Evolutionary conservation across 257 asterid genomes (phyloP), one percentile per base, ranked within the genome.

Genomic region (Phtheirospermum japonicum): DNA sequence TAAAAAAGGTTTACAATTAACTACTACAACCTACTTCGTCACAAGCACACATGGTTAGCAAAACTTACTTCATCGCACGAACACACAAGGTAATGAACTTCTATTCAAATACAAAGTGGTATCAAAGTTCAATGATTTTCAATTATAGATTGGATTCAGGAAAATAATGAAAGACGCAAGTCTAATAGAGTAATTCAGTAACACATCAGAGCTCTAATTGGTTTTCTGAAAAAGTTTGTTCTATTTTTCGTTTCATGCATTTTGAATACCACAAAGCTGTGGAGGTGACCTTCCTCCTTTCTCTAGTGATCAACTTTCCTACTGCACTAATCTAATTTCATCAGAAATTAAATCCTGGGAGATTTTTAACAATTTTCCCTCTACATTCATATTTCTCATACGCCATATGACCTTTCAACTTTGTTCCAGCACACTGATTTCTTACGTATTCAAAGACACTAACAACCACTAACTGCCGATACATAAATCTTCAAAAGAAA

Each of bases 31-130:
- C 8, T 8, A 53, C 42, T 42, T 14, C 20, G 16, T 63, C 57
- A 33, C 64, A 39, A 63, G 55, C 14, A 28, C 23, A 59, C 26
- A 20, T 62, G 42, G 51, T 52, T 48, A 19, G 52, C 64, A 37
- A 53, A 31, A 32, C 64, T 57, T 64, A 23, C 17, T 60, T 37
- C 49, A 32, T 63, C 43, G 13, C 34, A 68, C 59, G 16, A 64
- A 57, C 60, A 31, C 14, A 26, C 28, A 52, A 54, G 36, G 23
- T 28, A 14, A 31, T 57, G 36, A 62, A 13, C 53, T 51, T 63
- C 58, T 13, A 37, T 23, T 67, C 40, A 23, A 53, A 56, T 57
- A 67, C 9, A 43, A 1, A 13, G 19, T 12, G 37, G 30, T 36
- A 57, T 42, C 63, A 40, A 46, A 2, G 55, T 74, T 40, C 2